Evolutionary conservation across 1,284 basidiomycete genomes (phyloP), one percentile per base, ranked within the genome.

Genomic region (Mycena sp.): DNA sequence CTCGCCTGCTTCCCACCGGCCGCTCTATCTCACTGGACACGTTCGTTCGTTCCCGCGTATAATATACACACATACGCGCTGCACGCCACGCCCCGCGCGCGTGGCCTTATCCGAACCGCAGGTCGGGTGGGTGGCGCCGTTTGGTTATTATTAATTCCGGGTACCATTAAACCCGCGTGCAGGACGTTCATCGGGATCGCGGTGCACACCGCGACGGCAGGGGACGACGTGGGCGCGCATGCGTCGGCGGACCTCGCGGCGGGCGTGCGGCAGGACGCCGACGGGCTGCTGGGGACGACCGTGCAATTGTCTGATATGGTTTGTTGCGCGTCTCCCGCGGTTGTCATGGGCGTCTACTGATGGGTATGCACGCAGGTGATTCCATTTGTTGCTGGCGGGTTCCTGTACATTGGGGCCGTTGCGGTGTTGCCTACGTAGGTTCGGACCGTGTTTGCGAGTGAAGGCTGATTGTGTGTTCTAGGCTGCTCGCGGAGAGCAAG

Each of bases 111-210:
- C 45, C 63, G 41, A 25, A 59, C 48, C 32, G 46, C 58, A 86
- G 86, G 83, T 88, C 70, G 86, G 87, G 87, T 87, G 69, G 75
- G 85, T 69, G n/a, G n/a, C n/a, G n/a, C n/a, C n/a, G n/a, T n/a
- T n/a, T n/a, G n/a, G n/a, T n/a, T n/a, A n/a, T n/a, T n/a, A n/a
- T n/a, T n/a, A n/a, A n/a, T n/a, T n/a, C n/a, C n/a, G n/a, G n/a
- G n/a, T n/a, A n/a, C n/a, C n/a, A n/a, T 65, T 46, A 61, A 62
- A 66, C 38, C 53, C 44, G 48, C 51, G 14, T 62, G 61, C 71
- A 93, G 91, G 61, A 96, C 94, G 38, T 94, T 95, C 76, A 90
- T 96, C 77, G 94, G 94, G 40, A 96, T 95, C 73, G 92, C 87
- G 57, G 92, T 95, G 59, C 91, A 90, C 74, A 90, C 88, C 71